These are phyloP conservation scores for Nosema muscidifuracis DNA, from an alignment of 371 early-diverging fungal species.

Conservation along the genomic window DNA sequence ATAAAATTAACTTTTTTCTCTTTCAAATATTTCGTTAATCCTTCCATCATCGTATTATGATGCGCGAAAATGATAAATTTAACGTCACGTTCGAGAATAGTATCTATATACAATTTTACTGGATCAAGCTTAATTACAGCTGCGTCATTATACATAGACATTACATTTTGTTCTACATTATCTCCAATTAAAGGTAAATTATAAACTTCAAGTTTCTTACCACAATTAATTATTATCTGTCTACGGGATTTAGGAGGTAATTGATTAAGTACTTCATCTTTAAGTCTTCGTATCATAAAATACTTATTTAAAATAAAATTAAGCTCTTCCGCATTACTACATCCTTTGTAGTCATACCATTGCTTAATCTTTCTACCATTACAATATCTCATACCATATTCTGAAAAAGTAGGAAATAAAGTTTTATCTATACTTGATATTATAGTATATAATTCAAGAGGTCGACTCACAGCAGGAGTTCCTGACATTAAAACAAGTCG, in stretches of 20 bases:
- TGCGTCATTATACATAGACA: slow-evolving; percentile 49
- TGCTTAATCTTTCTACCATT: slow-evolving; percentile 55
- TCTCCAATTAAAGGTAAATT: slow-evolving; percentile 24
- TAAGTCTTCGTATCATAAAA: slow-evolving; percentile 66
- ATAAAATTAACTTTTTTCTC: slow-evolving; percentile 61
- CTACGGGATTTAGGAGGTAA: slow-evolving; percentile 64
- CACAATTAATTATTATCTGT: slow-evolving; percentile 56
- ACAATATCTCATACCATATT: slow-evolving; percentile 67
- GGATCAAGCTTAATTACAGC: slow-evolving; percentile 63
- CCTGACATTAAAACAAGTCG: slow-evolving; percentile 64
- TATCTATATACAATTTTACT: slow-evolving; percentile 64
- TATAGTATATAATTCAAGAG: slow-evolving; percentile 66
- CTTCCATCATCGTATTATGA: slow-evolving; percentile 64
- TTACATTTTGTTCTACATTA: slow-evolving; percentile 14
- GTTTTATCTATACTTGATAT: slow-evolving; percentile 62
- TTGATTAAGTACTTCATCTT: slow-evolving; percentile 64
- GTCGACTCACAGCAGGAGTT: slow-evolving; percentile 66
- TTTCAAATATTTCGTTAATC: slow-evolving; percentile 53
- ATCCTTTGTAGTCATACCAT: slow-evolving; percentile 61
- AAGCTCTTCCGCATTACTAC: slow-evolving; percentile 65
- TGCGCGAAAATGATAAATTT: slow-evolving; percentile 68
- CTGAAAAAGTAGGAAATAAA: slow-evolving; percentile 59
- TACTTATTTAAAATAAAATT: slow-evolving; percentile 63
- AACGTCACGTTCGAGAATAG: slow-evolving; percentile 60
- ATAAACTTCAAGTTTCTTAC: background rate